A percentile compares a stretch with the other conserved stretches of the same genome.
phyloP scores from a whole-genome alignment of 2,329 filamentous ascomycete genomes.

The Beauveria varroae region DNA sequence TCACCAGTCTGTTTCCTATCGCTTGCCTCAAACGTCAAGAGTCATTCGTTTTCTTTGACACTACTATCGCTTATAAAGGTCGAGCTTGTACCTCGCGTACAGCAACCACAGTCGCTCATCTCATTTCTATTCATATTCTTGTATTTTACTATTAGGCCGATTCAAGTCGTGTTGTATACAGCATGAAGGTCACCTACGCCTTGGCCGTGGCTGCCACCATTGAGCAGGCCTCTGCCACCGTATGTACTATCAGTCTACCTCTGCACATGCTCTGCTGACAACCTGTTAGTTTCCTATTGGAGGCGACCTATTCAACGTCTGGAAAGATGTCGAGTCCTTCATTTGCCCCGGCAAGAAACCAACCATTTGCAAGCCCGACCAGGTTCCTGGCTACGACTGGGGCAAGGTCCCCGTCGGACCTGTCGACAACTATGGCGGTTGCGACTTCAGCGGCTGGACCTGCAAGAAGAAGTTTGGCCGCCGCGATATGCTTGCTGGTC shows the following conservation, averaged over 20 bases:
- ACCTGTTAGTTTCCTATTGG: conserved; percentile 11
- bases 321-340: conserved; percentile 40
- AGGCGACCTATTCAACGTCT: conserved; percentile 14
- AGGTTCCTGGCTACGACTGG: conserved; percentile 68
- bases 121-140: conserved; percentile 16
- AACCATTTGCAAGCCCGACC: conserved; percentile 68
- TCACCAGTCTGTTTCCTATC: conserved; percentile 6
- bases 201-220: conserved; percentile 44
- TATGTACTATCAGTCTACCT: conserved; percentile 19
- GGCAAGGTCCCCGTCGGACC: conserved; percentile 50
- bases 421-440: conserved; percentile 62
- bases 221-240: conserved; percentile 42
- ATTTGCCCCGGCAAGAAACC: conserved; percentile 62
- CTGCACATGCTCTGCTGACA: conserved; percentile 7
- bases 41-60: conserved; percentile 51
- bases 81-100: neutral
- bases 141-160: conserved; percentile 9
- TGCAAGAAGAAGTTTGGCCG: conserved; percentile 54
- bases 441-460: conserved; percentile 65
- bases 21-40: conserved; percentile 31
- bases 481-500: conserved; percentile 44
- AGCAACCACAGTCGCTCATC: conserved; percentile 5
- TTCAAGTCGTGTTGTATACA: conserved; percentile 18
- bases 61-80: conserved; percentile 19
- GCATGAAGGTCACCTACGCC: conserved; percentile 45